These are phyloP conservation scores for Annona squamosa DNA, from an alignment of 164 flowering plant genomes.

Conservation along the genomic window DNA sequence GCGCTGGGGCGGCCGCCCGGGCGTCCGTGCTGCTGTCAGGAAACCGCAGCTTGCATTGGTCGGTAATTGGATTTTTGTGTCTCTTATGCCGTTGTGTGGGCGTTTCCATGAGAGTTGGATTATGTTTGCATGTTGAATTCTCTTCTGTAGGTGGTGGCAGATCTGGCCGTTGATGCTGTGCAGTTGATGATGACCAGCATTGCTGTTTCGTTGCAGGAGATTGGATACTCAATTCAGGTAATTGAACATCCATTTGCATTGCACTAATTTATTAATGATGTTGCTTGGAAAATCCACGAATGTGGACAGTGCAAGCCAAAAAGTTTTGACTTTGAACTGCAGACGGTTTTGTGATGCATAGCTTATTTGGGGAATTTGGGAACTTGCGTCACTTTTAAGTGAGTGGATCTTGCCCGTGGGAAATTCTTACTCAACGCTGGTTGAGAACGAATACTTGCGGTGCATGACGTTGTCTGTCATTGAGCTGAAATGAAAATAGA, in stretches of 20 bases:
- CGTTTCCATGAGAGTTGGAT: not conserved
- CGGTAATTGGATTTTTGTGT: constrained; percentile 15
- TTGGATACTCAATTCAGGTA: constrained; percentile 85
- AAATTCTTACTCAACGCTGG: not conserved
- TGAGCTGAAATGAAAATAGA: not conserved
- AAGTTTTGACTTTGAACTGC: not conserved
- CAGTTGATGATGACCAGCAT: constrained; percentile 77
- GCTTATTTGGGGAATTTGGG: not conserved
- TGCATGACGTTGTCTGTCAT: not conserved
- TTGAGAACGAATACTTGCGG: not conserved
- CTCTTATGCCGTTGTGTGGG: not conserved
- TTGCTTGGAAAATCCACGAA: not conserved
- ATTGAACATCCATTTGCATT: not conserved
- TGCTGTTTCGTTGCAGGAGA: constrained; percentile 62
- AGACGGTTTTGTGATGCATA: not conserved
- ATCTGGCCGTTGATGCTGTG: constrained; percentile 61
- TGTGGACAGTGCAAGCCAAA: not conserved
- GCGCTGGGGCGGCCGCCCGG: constrained; percentile 24
- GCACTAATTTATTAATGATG: not conserved
- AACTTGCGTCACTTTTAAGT: not conserved
- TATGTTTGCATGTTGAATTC: constrained; percentile 8
- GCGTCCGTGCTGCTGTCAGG: constrained; percentile 45
- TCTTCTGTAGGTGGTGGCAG: constrained; percentile 68
- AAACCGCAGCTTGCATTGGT: constrained; percentile 94
- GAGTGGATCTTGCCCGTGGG: not conserved